A percentile compares a stretch with the other conserved stretches of the same genome.
Evolutionary conservation across 164 flowering plant species (phyloP).

Genomic region (Tetracentron sinense): DNA sequence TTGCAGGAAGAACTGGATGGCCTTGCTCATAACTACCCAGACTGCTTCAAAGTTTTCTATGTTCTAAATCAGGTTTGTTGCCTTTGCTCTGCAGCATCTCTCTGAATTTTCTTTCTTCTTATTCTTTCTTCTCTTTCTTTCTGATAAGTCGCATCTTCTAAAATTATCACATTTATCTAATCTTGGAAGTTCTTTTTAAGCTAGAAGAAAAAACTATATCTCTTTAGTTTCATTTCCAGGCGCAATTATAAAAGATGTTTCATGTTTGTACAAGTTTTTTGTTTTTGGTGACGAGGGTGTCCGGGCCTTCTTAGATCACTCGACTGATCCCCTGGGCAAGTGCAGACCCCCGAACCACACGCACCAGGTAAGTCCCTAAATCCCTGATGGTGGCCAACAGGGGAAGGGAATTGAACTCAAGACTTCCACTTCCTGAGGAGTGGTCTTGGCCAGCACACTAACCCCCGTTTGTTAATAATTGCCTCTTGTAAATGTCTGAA

Average conservation of each 20-base stretch:
- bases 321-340: no score
- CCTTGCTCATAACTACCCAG: constrained; percentile 57
- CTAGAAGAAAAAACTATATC: not conserved
- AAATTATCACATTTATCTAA: not conserved
- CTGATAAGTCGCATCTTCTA: not conserved
- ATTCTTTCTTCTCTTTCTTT: not conserved
- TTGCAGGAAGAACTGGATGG: constrained; percentile 87
- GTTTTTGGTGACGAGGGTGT: no score
- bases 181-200: not conserved
- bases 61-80: constrained; percentile 82
- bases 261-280: no score
- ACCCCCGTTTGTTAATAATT: no score
- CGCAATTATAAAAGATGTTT: not conserved
- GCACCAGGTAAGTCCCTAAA: no score
- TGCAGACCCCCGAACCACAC: no score
- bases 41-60: constrained; percentile 67
- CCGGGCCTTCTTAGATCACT: no score
- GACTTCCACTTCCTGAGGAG: no score
- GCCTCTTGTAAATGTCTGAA: no score
- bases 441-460: no score
- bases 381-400: no score
- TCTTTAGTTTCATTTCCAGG: not conserved
- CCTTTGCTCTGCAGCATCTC: not conserved
- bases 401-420: no score
- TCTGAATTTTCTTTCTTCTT: not conserved